Conservation (phyloP, 2,329 filamentous ascomycete genomes). For the Plenodomus lindquistii region DNA sequence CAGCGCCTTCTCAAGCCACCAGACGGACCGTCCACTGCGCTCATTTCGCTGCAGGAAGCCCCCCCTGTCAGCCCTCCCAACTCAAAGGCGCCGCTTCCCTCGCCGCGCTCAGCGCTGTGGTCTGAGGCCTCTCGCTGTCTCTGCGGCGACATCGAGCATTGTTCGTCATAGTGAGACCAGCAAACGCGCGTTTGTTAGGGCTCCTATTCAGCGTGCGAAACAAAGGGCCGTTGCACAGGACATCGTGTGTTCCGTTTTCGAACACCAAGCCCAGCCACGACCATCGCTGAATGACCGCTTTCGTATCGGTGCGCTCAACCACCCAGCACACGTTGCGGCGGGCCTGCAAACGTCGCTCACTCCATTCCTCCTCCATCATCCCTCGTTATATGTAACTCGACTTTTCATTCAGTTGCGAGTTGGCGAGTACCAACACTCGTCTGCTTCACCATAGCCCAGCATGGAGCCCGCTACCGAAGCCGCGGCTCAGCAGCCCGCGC, state of each 20-base stretch:
- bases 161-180: background rate
- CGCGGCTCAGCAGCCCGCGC: background rate
- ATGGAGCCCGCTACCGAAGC: background rate
- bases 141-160: background rate
- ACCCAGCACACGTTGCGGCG: conserved; percentile 5
- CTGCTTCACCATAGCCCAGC: background rate
- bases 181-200: conserved; percentile 1
- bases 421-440: too few relatives aligned
- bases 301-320: conserved; percentile 2
- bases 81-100: conserved; percentile 3
- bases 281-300: conserved; percentile 13
- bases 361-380: background rate
- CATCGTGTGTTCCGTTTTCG: conserved; percentile 12
- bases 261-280: conserved; percentile 17
- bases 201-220: conserved; percentile 6
- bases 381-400: background rate
- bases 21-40: conserved; percentile 10
- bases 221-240: conserved; percentile 7
- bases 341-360: conserved; percentile 6
- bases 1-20: conserved; percentile 2
- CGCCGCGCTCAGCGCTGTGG: background rate
- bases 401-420: background rate
- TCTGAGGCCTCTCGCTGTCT: conserved; percentile 1
- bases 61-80: conserved; percentile 8
- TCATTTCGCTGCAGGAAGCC: conserved; percentile 8